Percentiles rank a stretch among this genome's conserved stretches.
Conservation (phyloP, 2,329 filamentous ascomycete species). For the Aspergillus ochraceoroseus region DNA sequence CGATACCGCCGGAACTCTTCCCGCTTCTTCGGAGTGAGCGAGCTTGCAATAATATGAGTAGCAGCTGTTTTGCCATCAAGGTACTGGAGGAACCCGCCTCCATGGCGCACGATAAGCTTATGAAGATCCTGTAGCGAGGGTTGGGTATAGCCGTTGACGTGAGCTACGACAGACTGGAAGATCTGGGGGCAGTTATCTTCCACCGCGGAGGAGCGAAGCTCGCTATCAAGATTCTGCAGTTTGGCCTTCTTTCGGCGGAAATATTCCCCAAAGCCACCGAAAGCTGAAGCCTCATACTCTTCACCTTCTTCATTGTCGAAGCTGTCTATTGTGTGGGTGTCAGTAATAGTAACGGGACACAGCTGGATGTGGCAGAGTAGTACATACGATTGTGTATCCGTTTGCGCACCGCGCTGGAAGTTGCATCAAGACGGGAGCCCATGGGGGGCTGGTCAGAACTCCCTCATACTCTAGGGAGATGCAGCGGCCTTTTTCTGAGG, state of each 20-base stretch:
- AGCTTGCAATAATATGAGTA: constrained; percentile 91
- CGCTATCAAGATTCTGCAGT: constrained; percentile 85
- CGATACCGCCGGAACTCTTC: constrained; percentile 83
- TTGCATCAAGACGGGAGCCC: constrained; percentile 59
- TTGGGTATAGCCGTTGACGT: constrained; percentile 94
- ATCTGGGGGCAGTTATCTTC: constrained; percentile 65
- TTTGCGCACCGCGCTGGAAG: constrained; percentile 57
- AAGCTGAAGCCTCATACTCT: constrained; percentile 81
- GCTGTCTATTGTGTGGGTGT: constrained; percentile 47
- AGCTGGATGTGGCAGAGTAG: neutral
- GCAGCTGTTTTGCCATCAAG: constrained; percentile 90
- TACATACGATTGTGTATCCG: constrained; percentile 55
- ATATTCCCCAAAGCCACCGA: constrained; percentile 87
- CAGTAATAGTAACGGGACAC: neutral
- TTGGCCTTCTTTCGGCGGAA: constrained; percentile 96
- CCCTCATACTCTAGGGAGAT: constrained; percentile 19
- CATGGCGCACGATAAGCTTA: constrained; percentile 80
- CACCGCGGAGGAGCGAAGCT: constrained; percentile 63
- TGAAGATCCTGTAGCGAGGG: constrained; percentile 87
- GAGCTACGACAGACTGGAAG: constrained; percentile 84
- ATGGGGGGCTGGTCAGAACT: constrained; percentile 40
- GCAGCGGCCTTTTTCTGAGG: too few species aligned
- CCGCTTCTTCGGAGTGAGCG: constrained; percentile 84
- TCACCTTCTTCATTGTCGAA: constrained; percentile 82
- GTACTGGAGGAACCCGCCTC: constrained; percentile 93